Evolutionary conservation across 2,329 filamentous ascomycete genomes (phyloP), one percentile per base, ranked within the genome.

Genomic region (Fusarium chaquense): DNA sequence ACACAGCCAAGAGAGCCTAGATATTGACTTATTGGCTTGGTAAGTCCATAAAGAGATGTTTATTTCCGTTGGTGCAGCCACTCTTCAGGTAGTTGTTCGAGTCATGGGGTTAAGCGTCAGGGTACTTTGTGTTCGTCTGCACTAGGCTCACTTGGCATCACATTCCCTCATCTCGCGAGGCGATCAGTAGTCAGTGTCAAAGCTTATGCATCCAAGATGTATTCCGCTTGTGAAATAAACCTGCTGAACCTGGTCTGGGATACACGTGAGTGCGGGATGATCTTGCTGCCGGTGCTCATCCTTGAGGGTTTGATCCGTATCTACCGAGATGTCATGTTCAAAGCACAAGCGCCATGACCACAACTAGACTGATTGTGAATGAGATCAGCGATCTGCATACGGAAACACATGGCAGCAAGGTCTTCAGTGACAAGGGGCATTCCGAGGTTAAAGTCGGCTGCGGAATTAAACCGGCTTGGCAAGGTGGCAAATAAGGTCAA

Each of bases 61-160:
- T 40, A 40, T 20, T 40, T 40, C 36, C 36, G 36, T 22, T 40
- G n/a, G 36, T 9, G 11, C 36, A 22, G 20, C 11, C 36, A 5
- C 11, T 12, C 10, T 2, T 38, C 11, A 20, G n/a, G n/a, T 38
- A 4, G 36, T 12, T 20, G 13, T 20, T 20, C 3, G 20, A 40
- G n/a, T 20, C 36, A 22, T 20, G 18, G 35, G 16, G 12, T 40
- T 13, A 6, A 6, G n/a, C 22, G 0, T 13, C n/a, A 0, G 22
- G n/a, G 5, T 0, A 40, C n/a, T 7, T 16, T 10, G 35, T 36
- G 5, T 10, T 36, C 18, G 35, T n/a, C 2, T 6, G 10, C 5
- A 40, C 36, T 40, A 40, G 13, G 5, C 36, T 13, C 6, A 4
- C 12, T 40, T n/a, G 2, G n/a, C n/a, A n/a, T 40, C 35, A 10